phyloP scores from a whole-genome alignment of 2,329 filamentous ascomycete species.

The Penicillium janthinellum region DNA sequence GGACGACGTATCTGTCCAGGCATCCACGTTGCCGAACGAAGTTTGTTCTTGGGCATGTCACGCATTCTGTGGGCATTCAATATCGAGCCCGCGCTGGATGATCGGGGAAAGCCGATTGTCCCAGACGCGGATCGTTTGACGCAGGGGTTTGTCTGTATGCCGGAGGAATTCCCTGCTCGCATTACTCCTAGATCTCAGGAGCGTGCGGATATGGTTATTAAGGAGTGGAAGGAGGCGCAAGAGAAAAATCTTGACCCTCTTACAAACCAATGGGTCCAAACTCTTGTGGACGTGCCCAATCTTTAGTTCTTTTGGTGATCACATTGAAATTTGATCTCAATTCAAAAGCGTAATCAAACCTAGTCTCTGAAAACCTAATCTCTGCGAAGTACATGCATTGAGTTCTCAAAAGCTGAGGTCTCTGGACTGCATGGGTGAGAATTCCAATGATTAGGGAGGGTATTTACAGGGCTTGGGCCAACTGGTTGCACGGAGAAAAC shows the following conservation, averaged over 20 bases:
- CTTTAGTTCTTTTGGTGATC: not conserved
- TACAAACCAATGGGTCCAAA: slow-evolving; percentile 17
- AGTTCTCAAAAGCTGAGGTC: no score
- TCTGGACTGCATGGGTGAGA: no score
- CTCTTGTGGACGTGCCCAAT: not conserved
- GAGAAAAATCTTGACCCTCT: slow-evolving; percentile 10
- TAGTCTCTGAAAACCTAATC: no score
- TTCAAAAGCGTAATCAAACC: not conserved
- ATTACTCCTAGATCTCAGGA: slow-evolving; percentile 40
- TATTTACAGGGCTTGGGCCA: no score
- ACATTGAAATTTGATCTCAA: no score
- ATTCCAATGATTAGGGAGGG: no score
- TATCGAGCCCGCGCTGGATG: slow-evolving; percentile 35
- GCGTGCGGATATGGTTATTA: slow-evolving; percentile 27
- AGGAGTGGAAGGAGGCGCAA: slow-evolving; percentile 18
- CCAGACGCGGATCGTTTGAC: slow-evolving; percentile 46
- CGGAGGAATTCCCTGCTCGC: slow-evolving; percentile 40
- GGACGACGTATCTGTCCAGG: slow-evolving; percentile 62
- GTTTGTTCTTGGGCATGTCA: slow-evolving; percentile 52
- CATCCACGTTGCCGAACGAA: slow-evolving; percentile 56
- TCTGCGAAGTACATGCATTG: no score
- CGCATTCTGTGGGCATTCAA: slow-evolving; percentile 55
- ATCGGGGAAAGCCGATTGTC: slow-evolving; percentile 35
- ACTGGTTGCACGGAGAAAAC: no score
- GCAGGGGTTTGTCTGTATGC: slow-evolving; percentile 50